A percentile compares a stretch with the other conserved stretches of the same genome.
Conservation (phyloP, 2,329 filamentous ascomycete species). For the Pseudopyrenochaeta lycopersici region DNA sequence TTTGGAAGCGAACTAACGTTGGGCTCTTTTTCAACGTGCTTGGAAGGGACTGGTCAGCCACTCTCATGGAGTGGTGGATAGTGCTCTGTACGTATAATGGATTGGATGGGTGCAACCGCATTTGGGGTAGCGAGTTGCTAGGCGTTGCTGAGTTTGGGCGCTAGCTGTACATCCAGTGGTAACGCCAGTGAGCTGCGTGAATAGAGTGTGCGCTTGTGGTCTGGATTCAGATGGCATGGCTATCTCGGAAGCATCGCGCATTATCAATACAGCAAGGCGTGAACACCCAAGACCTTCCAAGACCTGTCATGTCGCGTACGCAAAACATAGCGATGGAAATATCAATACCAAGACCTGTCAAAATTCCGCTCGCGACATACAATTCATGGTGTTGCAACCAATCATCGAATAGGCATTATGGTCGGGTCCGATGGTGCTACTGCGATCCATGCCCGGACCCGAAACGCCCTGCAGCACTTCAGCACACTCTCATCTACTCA, state of each 20-base stretch:
- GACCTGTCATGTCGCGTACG: not conserved
- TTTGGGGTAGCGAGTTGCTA: not conserved
- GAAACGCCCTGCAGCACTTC: not conserved
- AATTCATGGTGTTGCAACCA: not conserved
- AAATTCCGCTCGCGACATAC: not conserved
- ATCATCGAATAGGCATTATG: not conserved
- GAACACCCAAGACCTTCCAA: not conserved
- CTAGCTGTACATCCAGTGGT: not conserved
- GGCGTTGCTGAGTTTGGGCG: not conserved
- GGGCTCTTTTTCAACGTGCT: not conserved
- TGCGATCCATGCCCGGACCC: not conserved
- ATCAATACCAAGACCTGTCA: not conserved
- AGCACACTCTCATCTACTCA: not conserved
- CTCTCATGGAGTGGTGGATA: not conserved
- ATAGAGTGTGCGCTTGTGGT: not conserved
- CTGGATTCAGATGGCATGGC: not conserved
- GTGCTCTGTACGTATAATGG: conserved; percentile 1
- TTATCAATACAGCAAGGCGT: not conserved
- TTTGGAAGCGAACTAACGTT: not conserved
- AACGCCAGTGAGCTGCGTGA: too few species aligned
- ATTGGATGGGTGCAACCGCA: not conserved
- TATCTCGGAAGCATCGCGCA: not conserved
- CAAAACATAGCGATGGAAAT: not conserved
- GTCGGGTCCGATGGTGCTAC: not conserved
- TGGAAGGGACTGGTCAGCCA: not conserved